Evolutionary conservation across 2,329 filamentous ascomycete species (phyloP).

Genomic region (Arthrinium phaeospermum): DNA sequence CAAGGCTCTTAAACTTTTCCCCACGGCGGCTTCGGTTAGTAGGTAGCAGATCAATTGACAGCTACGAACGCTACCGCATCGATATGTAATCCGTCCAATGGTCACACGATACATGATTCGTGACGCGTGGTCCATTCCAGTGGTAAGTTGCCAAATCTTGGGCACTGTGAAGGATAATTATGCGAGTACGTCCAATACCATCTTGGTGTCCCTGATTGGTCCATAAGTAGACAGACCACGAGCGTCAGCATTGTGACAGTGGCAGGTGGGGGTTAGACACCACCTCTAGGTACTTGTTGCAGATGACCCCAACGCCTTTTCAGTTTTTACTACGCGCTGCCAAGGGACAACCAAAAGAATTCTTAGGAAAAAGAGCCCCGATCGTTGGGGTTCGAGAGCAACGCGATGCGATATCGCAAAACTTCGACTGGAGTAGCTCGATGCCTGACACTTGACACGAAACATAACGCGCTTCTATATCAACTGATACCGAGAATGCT

Average conservation of each 20-base stretch:
- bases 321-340: not conserved
- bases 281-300: not conserved
- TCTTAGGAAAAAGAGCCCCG: not conserved
- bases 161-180: not conserved
- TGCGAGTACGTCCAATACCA: not conserved
- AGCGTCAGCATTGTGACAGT: not conserved
- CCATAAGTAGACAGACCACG: not conserved
- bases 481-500: not conserved
- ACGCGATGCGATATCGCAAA: not conserved
- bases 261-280: too few relatives aligned
- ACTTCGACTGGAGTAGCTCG: too few relatives aligned
- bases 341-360: too few relatives aligned
- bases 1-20: not conserved
- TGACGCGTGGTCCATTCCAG: not conserved
- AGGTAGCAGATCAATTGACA: not conserved
- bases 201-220: not conserved
- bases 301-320: not conserved
- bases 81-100: not conserved
- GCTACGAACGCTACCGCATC: not conserved
- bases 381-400: not conserved
- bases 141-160: too few relatives aligned
- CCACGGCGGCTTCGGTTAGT: too few relatives aligned
- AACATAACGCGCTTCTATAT: not conserved
- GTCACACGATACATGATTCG: not conserved
- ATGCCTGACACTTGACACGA: not conserved